phyloP scores from a whole-genome alignment of 345 rosid species.

The Streptanthus diversifolius region DNA sequence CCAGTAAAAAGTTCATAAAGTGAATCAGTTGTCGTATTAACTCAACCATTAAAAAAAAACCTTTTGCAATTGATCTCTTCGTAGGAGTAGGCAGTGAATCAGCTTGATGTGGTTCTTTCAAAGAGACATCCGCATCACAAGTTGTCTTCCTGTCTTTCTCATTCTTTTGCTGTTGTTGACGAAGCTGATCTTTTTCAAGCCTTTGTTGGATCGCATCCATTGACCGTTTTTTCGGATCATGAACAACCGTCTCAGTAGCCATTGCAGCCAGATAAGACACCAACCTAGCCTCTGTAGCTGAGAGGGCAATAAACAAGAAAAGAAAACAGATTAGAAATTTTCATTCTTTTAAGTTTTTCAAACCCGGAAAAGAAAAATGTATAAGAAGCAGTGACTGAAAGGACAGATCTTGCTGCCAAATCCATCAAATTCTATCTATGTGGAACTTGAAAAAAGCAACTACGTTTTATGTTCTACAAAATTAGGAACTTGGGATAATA shows the following conservation, averaged over 20 bases:
- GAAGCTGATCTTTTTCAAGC: constrained; percentile 54
- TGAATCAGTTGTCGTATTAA: not conserved
- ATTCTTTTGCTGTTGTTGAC: constrained; percentile 45
- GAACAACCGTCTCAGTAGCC: constrained; percentile 19
- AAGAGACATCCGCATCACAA: not conserved
- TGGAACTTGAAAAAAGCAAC: not conserved
- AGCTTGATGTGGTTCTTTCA: constrained; percentile 15
- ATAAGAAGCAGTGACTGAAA: not conserved
- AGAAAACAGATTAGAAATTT: not conserved
- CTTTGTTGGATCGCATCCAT: constrained; percentile 62
- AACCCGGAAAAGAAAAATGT: not conserved
- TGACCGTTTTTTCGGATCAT: constrained; percentile 46
- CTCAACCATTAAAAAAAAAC: constrained; percentile 13
- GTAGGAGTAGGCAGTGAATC: constrained; percentile 27
- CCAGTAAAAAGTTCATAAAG: not conserved
- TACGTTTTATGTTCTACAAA: not conserved
- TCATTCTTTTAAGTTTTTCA: not conserved
- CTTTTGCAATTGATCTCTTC: constrained; percentile 34
- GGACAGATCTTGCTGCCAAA: constrained; percentile 1
- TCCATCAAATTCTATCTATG: not conserved
- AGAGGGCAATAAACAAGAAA: not conserved
- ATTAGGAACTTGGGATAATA: not conserved
- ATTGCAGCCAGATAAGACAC: constrained; percentile 9
- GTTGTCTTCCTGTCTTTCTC: constrained; percentile 30
- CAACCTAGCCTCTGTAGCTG: not conserved